Conservation (phyloP, 768 basidiomycete species). For the Gautieria morchelliformis region DNA sequence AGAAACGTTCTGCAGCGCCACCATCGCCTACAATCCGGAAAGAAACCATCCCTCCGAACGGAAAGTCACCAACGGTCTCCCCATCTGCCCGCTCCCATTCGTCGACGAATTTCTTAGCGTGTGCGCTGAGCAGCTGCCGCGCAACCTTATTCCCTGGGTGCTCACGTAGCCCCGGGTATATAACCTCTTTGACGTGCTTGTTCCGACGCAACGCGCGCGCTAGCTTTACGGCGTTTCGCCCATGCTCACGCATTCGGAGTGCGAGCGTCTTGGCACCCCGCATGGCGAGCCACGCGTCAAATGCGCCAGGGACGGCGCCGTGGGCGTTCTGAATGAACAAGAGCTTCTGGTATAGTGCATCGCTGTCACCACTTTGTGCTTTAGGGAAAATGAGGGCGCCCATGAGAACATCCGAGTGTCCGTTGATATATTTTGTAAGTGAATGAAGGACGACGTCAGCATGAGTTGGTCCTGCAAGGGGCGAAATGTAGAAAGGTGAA, state of each 20-base stretch:
- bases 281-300: conserved; percentile 86
- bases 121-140: conserved; percentile 50
- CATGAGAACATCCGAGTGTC: conserved; percentile 90
- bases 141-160: conserved; percentile 63
- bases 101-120: conserved; percentile 55
- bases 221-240: conserved; percentile 68
- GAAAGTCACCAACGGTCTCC: conserved; percentile 44
- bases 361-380: neutral
- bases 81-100: conserved; percentile 19
- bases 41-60: conserved; percentile 85
- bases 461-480: conserved; percentile 57
- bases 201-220: conserved; percentile 49
- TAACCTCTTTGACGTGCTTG: conserved; percentile 64
- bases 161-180: conserved; percentile 73
- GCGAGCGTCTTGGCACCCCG: conserved; percentile 88
- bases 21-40: conserved; percentile 49
- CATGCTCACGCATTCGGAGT: conserved; percentile 81
- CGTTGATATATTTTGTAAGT: conserved; percentile 87
- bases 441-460: conserved; percentile 83
- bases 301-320: conserved; percentile 75
- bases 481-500: conserved; percentile 85
- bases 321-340: conserved; percentile 87
- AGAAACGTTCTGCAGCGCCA: conserved; percentile 54
- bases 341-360: conserved; percentile 40
- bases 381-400: conserved; percentile 59